phyloP scores from a whole-genome alignment of 768 basidiomycete genomes.

The Suillus cothurnatus region DNA sequence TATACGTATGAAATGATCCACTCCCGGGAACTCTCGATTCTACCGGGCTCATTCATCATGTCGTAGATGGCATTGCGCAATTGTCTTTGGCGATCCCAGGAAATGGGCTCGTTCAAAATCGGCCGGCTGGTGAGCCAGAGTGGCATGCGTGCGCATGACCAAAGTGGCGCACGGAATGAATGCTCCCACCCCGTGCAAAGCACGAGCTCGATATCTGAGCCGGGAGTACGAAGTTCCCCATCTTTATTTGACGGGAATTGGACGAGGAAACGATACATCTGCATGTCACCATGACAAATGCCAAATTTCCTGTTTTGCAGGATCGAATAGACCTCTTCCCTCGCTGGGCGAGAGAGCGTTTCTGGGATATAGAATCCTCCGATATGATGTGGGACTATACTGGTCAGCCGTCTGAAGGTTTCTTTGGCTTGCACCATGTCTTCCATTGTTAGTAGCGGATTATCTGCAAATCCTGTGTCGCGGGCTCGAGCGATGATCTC shows the following conservation, averaged over 20 bases:
- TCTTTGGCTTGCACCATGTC: constrained; percentile 25
- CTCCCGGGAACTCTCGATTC: constrained; percentile 17
- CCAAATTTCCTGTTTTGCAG: constrained; percentile 28
- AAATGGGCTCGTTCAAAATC: constrained; percentile 22
- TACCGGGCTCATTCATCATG: constrained; percentile 21
- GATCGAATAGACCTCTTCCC: constrained; percentile 24
- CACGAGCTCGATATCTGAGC: constrained; percentile 18
- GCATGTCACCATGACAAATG: constrained; percentile 32
- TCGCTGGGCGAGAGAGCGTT: constrained; percentile 26
- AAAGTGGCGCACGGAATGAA: constrained; percentile 31
- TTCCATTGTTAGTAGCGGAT: constrained; percentile 21
- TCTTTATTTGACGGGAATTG: constrained; percentile 18
- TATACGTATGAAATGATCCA: constrained; percentile 33
- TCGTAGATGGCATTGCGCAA: constrained; percentile 24
- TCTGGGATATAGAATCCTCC: constrained; percentile 34
- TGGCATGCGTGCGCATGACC: constrained; percentile 36
- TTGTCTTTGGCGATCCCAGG: constrained; percentile 25
- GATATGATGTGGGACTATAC: constrained; percentile 28
- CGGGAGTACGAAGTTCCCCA: constrained; percentile 13
- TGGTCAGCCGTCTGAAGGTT: constrained; percentile 27
- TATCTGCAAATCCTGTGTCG: constrained; percentile 16
- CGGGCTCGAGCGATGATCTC: constrained; percentile 10
- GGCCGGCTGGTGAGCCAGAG: constrained; percentile 25
- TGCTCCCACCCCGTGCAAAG: constrained; percentile 35
- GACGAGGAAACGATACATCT: constrained; percentile 33